Evolutionary conservation across 208 protist species (phyloP).

Genomic region (Leishmania tropica): DNA sequence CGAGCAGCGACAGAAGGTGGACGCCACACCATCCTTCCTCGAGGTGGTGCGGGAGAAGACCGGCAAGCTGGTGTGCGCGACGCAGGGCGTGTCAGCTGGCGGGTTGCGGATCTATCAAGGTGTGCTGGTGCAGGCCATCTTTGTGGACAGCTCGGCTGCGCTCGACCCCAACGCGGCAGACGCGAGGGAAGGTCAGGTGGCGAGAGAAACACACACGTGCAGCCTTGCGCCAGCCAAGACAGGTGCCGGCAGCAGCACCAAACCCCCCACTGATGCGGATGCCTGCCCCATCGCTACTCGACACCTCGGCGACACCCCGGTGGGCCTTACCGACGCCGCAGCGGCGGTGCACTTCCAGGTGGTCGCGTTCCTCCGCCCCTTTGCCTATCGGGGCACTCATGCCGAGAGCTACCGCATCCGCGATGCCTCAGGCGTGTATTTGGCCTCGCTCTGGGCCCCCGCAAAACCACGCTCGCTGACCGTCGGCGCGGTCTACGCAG

Average conservation of each 20-base stretch:
- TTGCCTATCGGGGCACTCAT: constrained; percentile 58
- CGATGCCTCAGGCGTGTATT: constrained; percentile 71
- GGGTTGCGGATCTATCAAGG: constrained; percentile 82
- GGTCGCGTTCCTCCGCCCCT: constrained; percentile 57
- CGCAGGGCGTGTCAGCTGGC: constrained; percentile 41
- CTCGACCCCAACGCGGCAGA: neutral
- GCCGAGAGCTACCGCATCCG: constrained; percentile 84
- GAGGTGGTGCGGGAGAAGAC: constrained; percentile 59
- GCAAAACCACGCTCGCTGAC: constrained; percentile 24
- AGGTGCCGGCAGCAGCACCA: neutral
- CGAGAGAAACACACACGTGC: neutral
- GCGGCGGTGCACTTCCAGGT: constrained; percentile 53
- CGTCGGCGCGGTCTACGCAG: constrained; percentile 61
- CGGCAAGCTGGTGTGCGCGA: constrained; percentile 73
- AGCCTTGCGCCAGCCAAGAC: neutral
- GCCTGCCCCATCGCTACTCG: constrained; percentile 16
- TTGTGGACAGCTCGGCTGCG: constrained; percentile 50
- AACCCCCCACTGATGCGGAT: neutral
- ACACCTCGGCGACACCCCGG: constrained; percentile 30
- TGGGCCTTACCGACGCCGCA: constrained; percentile 26
- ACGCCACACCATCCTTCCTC: constrained; percentile 4
- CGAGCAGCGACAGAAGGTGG: neutral
- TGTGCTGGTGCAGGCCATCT: constrained; percentile 60
- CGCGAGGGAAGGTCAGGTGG: neutral
- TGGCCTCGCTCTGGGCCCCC: constrained; percentile 67